A percentile compares a stretch with the other conserved stretches of the same genome.
These are phyloP conservation scores for Gautieria morchelliformis DNA, from an alignment of 768 basidiomycete species.

Conservation along the genomic window DNA sequence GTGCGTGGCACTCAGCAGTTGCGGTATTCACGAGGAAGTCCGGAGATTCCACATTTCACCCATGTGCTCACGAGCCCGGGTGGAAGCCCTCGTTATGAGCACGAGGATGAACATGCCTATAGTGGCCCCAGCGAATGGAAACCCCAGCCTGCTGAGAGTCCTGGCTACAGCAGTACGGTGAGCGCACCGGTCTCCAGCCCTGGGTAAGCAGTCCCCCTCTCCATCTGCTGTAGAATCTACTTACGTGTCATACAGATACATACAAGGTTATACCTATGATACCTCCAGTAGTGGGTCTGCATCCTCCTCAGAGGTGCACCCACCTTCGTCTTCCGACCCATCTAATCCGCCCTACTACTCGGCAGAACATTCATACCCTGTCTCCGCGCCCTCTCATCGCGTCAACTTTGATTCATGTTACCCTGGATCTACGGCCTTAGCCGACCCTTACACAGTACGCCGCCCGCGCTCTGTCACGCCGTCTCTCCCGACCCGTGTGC, in stretches of 20 bases:
- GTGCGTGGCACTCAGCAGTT: constrained; percentile 22
- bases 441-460: not conserved
- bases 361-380: not conserved
- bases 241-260: not conserved
- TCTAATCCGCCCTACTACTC: not conserved
- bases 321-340: not conserved
- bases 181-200: not conserved
- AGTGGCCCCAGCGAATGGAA: not conserved
- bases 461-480: constrained; percentile 4
- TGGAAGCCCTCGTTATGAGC: constrained; percentile 1
- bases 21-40: constrained; percentile 19
- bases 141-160: not conserved
- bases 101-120: not conserved
- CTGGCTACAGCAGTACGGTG: not conserved
- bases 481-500: not conserved
- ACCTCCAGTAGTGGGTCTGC: not conserved
- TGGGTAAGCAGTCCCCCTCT: not conserved
- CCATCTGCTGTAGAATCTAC: not conserved
- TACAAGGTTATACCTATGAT: not conserved
- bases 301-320: not conserved
- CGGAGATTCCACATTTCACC: constrained; percentile 13
- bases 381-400: constrained; percentile 1
- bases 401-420: not conserved
- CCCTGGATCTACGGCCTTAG: not conserved
- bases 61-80: constrained; percentile 8